Evolutionary conservation across 495 filamentous ascomycete species (phyloP).

Genomic region (Aspergillus kassunensis): DNA sequence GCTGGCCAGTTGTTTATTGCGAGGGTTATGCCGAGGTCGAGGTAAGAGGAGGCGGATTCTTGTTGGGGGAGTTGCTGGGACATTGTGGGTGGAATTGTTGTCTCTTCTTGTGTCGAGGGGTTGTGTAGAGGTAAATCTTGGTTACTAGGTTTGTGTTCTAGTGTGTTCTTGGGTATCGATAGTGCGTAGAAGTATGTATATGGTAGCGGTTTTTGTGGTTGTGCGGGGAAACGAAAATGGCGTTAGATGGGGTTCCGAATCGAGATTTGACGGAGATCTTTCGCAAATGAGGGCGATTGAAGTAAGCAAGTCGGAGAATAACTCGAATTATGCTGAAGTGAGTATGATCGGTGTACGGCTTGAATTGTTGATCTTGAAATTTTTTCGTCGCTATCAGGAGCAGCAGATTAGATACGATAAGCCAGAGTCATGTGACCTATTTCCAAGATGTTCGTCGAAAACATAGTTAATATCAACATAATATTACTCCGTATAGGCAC

Average conservation of each 20-base stretch:
- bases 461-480: too few relatives aligned
- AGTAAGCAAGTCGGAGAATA: neutral
- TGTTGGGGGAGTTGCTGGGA: slow-evolving; percentile 15
- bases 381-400: slow-evolving; percentile 12
- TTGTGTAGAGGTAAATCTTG: too few relatives aligned
- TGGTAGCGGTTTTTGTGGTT: neutral
- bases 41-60: slow-evolving; percentile 42
- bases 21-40: slow-evolving; percentile 80
- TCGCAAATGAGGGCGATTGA: too few relatives aligned
- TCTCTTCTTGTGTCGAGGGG: slow-evolving; percentile 3
- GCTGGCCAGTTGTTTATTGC: slow-evolving; percentile 78
- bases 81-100: slow-evolving; percentile 21
- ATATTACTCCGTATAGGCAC: too few relatives aligned
- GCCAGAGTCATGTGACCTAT: slow-evolving; percentile 17
- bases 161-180: neutral
- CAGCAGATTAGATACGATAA: slow-evolving; percentile 24
- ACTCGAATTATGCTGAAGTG: neutral
- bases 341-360: neutral
- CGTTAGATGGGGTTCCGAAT: too few relatives aligned
- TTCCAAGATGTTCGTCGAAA: too few relatives aligned
- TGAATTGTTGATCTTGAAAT: slow-evolving; percentile 5
- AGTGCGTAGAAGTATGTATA: neutral
- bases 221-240: too few relatives aligned
- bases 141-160: too few relatives aligned
- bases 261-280: too few relatives aligned